phyloP scores from a whole-genome alignment of 139 green algal species.

The Dunaliella sp. region DNA sequence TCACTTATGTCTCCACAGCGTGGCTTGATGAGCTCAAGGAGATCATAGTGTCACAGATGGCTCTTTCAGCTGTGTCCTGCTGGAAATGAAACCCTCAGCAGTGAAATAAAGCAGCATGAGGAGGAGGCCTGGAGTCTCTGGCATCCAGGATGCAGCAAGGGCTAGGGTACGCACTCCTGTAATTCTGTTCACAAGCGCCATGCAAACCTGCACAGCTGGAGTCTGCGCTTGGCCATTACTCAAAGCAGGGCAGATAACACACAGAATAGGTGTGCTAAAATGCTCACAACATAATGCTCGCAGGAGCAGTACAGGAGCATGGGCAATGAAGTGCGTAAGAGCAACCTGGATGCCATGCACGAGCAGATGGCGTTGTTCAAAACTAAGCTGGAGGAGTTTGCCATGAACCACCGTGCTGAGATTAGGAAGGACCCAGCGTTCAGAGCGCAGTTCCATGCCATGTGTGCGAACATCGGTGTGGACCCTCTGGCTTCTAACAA shows the following conservation, averaged over 20 bases:
- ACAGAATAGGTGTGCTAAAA: neutral
- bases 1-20: too few species aligned
- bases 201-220: neutral
- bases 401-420: conserved; percentile 84
- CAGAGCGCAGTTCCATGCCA: conserved; percentile 89
- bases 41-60: too few species aligned
- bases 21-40: too few species aligned
- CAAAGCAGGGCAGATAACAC: neutral
- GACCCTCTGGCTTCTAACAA: conserved; percentile 96
- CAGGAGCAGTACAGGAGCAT: conserved; percentile 55
- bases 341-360: conserved; percentile 46
- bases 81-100: too few species aligned
- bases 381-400: conserved; percentile 85
- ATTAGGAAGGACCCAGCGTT: conserved; percentile 88
- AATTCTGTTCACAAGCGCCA: too few species aligned
- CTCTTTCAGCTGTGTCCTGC: too few species aligned
- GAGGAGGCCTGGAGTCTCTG: conserved; percentile 64
- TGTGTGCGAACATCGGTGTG: conserved; percentile 94
- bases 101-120: too few species aligned
- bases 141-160: conserved; percentile 50
- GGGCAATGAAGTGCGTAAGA: conserved; percentile 61
- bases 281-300: neutral
- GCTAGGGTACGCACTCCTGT: conserved; percentile 40
- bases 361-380: conserved; percentile 72
- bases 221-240: neutral